Conservation (phyloP, 768 basidiomycete species). For the Amanita pallidorosea region DNA sequence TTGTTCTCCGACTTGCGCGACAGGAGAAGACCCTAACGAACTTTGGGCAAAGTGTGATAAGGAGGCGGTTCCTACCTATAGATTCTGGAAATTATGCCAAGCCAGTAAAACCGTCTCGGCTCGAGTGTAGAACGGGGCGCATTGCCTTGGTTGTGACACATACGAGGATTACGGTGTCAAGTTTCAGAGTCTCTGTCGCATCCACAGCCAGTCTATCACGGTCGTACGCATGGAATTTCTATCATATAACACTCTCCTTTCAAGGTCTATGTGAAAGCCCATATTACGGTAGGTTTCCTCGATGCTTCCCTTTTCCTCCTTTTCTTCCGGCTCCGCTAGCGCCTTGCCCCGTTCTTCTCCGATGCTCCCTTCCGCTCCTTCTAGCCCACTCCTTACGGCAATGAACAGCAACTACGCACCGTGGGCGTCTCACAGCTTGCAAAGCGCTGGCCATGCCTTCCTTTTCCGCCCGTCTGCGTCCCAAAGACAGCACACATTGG, state of each 20-base stretch:
- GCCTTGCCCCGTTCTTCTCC: constrained; percentile 36
- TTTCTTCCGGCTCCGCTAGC: constrained; percentile 6
- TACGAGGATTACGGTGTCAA: too few species aligned
- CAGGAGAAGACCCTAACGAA: too few species aligned
- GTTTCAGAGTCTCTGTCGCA: not conserved
- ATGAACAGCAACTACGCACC: constrained; percentile 47
- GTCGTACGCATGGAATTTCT: not conserved
- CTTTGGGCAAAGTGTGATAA: too few species aligned
- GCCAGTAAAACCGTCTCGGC: too few species aligned
- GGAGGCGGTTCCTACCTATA: too few species aligned
- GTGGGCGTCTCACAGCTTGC: constrained; percentile 7
- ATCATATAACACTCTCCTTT: constrained; percentile 2
- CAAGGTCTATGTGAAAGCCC: not conserved
- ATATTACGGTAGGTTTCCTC: constrained; percentile 10
- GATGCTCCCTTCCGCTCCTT: constrained; percentile 36
- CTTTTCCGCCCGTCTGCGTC: constrained; percentile 15
- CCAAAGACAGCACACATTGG: constrained; percentile 43
- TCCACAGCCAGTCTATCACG: not conserved
- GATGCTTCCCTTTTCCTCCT: not conserved
- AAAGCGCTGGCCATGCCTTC: constrained; percentile 40
- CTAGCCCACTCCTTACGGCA: constrained; percentile 25
- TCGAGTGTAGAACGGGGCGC: too few species aligned
- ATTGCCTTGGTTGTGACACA: too few species aligned
- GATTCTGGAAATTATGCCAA: too few species aligned
- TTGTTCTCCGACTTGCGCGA: constrained; percentile 1